These are phyloP conservation scores for Pseudocercospora pini-densiflorae DNA, from an alignment of 2,329 filamentous ascomycete genomes.

Conservation along the genomic window DNA sequence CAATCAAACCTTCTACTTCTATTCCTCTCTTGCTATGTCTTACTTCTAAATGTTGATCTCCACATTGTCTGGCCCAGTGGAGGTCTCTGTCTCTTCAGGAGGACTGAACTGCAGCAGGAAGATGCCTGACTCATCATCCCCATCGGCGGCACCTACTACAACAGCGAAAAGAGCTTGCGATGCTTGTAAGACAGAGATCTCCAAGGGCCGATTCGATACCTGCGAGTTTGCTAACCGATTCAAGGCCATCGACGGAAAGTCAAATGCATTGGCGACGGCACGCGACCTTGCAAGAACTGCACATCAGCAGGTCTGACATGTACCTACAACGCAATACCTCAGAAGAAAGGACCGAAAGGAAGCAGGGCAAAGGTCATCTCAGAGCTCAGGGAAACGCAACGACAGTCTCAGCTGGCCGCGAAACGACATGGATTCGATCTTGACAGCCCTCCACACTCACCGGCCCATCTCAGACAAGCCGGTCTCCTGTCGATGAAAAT, in stretches of 20 bases:
- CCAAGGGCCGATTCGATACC: background rate
- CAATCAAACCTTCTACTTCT: conserved; percentile 11
- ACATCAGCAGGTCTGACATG: conserved; percentile 62
- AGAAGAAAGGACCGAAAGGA: conserved; percentile 67
- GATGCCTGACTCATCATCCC: conserved; percentile 28
- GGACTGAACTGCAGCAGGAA: conserved; percentile 17
- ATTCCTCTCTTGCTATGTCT: conserved; percentile 16
- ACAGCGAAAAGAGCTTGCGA: conserved; percentile 40
- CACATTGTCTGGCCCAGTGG: conserved; percentile 28
- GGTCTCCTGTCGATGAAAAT: conserved; percentile 56
- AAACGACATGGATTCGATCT: conserved; percentile 44
- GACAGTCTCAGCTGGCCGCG: conserved; percentile 50
- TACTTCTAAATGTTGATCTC: conserved; percentile 28
- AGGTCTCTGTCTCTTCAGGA: conserved; percentile 27
- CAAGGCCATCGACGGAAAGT: conserved; percentile 52
- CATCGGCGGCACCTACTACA: conserved; percentile 24
- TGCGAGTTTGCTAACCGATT: background rate
- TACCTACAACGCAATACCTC: conserved; percentile 67
- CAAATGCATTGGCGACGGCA: conserved; percentile 56
- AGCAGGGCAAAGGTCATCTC: conserved; percentile 67
- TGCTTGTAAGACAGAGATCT: conserved; percentile 37
- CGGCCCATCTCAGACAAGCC: conserved; percentile 51
- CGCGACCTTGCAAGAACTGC: conserved; percentile 65
- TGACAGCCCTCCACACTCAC: conserved; percentile 47
- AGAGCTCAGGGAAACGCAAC: conserved; percentile 61